Evolutionary conservation across 2,329 filamentous ascomycete species (phyloP).

Genomic region (Microascus cirrosus): DNA sequence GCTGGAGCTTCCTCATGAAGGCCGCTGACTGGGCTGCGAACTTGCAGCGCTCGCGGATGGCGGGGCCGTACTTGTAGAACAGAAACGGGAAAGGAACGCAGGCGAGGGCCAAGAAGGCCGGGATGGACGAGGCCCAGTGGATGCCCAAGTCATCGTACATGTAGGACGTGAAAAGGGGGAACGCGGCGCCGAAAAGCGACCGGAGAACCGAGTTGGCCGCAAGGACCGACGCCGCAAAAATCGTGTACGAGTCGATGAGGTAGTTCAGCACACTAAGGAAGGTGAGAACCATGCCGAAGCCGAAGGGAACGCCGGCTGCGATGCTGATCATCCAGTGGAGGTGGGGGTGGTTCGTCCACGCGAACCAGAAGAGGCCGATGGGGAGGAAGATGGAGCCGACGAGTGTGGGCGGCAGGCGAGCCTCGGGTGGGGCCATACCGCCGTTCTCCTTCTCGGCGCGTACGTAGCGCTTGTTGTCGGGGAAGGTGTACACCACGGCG

Average conservation of each 20-base stretch:
- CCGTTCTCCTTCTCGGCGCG: slow-evolving; percentile 28
- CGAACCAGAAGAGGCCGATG: slow-evolving; percentile 53
- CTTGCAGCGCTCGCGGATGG: slow-evolving; percentile 4
- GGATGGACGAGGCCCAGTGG: slow-evolving; percentile 65
- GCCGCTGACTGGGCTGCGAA: slow-evolving; percentile 1
- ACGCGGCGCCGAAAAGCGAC: slow-evolving; percentile 60
- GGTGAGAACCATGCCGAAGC: slow-evolving; percentile 48
- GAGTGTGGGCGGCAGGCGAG: slow-evolving; percentile 48
- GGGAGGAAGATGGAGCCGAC: slow-evolving; percentile 49
- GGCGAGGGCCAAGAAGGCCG: slow-evolving; percentile 60
- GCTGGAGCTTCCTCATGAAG: neutral
- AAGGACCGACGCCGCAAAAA: slow-evolving; percentile 65
- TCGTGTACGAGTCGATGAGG: slow-evolving; percentile 59
- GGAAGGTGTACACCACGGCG: slow-evolving; percentile 27
- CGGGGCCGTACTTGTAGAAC: slow-evolving; percentile 60
- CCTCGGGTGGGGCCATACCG: slow-evolving; percentile 47
- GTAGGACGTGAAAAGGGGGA: slow-evolving; percentile 58
- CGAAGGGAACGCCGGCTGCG: slow-evolving; percentile 33
- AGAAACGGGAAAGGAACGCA: slow-evolving; percentile 67
- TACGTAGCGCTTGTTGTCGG: slow-evolving; percentile 42
- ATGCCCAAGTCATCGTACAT: slow-evolving; percentile 53
- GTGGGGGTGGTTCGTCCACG: slow-evolving; percentile 46
- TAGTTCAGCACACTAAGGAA: slow-evolving; percentile 59
- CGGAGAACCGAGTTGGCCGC: slow-evolving; percentile 63
- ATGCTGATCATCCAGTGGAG: slow-evolving; percentile 47